phyloP scores from a whole-genome alignment of 768 basidiomycete genomes.

The Naganishia vaughanmartiniae region DNA sequence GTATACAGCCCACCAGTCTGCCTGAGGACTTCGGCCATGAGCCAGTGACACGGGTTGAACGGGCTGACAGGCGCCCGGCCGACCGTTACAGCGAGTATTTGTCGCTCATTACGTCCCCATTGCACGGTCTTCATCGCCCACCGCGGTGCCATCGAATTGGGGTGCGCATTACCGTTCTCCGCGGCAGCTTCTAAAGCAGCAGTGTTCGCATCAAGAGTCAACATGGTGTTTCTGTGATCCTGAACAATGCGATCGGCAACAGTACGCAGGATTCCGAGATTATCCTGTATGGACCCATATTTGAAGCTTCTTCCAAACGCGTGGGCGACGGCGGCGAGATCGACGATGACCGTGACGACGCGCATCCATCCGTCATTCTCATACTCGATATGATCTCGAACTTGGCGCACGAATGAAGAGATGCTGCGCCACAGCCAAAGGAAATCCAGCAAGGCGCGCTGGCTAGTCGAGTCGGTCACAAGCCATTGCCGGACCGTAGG shows the following conservation, averaged over 20 bases:
- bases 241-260: constrained; percentile 9
- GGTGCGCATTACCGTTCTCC: not conserved
- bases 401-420: constrained; percentile 82
- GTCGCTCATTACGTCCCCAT: not conserved
- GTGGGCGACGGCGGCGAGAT: constrained; percentile 84
- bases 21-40: constrained; percentile 23
- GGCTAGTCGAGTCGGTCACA: constrained; percentile 64
- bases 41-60: constrained; percentile 31
- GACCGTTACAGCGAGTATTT: not conserved
- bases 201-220: not conserved
- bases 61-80: constrained; percentile 19
- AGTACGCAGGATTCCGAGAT: not conserved
- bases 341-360: constrained; percentile 91
- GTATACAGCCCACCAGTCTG: constrained; percentile 6
- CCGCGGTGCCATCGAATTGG: not conserved
- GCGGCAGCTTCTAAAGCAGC: not conserved
- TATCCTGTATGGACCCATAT: constrained; percentile 57
- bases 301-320: constrained; percentile 83
- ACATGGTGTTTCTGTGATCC: not conserved
- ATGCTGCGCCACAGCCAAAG: constrained; percentile 90
- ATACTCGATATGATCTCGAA: constrained; percentile 82
- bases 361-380: constrained; percentile 96
- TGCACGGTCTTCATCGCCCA: not conserved
- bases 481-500: constrained; percentile 71
- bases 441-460: constrained; percentile 69